phyloP scores from a whole-genome alignment of 305 asterid genomes.

The Fraxinus sp. region DNA sequence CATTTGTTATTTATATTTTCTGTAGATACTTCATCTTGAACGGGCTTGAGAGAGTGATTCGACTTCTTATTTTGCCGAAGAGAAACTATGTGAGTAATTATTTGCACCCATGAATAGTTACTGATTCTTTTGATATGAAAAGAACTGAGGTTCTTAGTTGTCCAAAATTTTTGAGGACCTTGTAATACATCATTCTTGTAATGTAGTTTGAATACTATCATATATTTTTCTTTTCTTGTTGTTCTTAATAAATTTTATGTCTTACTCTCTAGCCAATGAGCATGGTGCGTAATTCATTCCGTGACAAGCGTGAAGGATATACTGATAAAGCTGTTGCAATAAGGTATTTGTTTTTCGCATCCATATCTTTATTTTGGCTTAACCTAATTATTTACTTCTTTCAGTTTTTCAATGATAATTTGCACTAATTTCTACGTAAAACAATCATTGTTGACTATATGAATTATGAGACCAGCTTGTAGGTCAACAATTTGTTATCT shows the following conservation, averaged over 20 bases:
- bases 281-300: conserved; percentile 77
- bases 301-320: conserved; percentile 83
- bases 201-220: neutral
- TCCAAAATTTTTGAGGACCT: conserved; percentile 10
- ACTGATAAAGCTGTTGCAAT: conserved; percentile 91
- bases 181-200: neutral
- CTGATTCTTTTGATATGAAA: neutral
- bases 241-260: conserved; percentile 32
- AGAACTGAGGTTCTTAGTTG: conserved; percentile 8
- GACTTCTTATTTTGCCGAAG: conserved; percentile 83
- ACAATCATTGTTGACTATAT: conserved; percentile 14
- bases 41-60: conserved; percentile 90
- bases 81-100: conserved; percentile 71
- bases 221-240: conserved; percentile 1
- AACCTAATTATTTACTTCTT: neutral
- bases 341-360: conserved; percentile 49
- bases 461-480: conserved; percentile 13
- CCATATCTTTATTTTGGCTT: conserved; percentile 9
- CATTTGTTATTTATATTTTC: conserved; percentile 18
- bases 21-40: conserved; percentile 85
- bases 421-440: conserved; percentile 5
- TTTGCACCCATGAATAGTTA: conserved; percentile 18
- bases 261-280: conserved; percentile 69
- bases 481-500: conserved; percentile 13
- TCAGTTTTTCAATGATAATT: neutral